Conservation (phyloP, 768 basidiomycete species). For the Clavulina sp. region DNA sequence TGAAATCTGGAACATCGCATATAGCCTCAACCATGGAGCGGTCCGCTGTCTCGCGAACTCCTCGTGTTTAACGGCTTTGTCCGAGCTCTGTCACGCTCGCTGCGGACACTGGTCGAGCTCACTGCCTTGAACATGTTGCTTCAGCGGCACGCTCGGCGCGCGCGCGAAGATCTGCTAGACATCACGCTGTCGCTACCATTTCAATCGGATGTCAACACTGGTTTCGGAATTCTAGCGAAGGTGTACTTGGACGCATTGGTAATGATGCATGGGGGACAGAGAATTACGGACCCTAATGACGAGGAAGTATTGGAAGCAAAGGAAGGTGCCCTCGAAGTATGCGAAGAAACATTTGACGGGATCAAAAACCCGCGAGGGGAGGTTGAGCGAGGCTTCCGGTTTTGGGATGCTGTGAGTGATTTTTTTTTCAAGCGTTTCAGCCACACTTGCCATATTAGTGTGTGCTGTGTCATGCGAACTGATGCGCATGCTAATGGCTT, state of each 20-base stretch:
- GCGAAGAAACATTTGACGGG: constrained; percentile 81
- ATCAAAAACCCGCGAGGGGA: constrained; percentile 76
- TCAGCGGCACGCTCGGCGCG: constrained; percentile 68
- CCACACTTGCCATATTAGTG: constrained; percentile 5
- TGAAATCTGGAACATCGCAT: not conserved
- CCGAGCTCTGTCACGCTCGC: constrained; percentile 73
- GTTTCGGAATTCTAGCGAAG: constrained; percentile 93
- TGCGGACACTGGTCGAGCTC: constrained; percentile 81
- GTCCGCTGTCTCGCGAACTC: constrained; percentile 88
- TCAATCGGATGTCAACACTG: constrained; percentile 93
- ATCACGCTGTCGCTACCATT: constrained; percentile 85
- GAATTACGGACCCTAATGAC: constrained; percentile 59
- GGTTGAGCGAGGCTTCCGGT: constrained; percentile 91
- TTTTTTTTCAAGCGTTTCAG: constrained; percentile 1
- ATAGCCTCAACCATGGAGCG: constrained; percentile 83
- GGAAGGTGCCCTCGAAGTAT: constrained; percentile 70
- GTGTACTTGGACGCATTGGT: constrained; percentile 89
- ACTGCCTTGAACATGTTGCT: constrained; percentile 86
- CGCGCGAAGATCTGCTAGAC: constrained; percentile 82
- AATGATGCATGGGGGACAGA: constrained; percentile 62
- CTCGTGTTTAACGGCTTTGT: constrained; percentile 98
- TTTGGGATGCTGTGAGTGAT: constrained; percentile 87
- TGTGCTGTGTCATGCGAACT: constrained; percentile 10
- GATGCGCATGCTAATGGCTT: not conserved
- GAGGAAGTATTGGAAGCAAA: constrained; percentile 73